Evolutionary conservation across 306 rosid species (phyloP).

Genomic region (Oemleria cerasiformis): DNA sequence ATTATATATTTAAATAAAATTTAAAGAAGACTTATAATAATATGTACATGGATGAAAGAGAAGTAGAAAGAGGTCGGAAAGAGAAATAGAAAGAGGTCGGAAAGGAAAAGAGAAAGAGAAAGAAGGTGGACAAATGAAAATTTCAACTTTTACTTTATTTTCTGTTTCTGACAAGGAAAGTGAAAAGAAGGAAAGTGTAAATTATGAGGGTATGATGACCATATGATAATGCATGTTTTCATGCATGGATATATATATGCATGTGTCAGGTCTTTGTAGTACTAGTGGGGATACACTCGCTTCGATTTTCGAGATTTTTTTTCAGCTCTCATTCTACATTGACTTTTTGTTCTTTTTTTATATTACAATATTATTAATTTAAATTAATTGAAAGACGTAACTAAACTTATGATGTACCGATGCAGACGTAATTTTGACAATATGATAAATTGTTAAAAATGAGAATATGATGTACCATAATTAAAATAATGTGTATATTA

Average conservation of each 20-base stretch:
- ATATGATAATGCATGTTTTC: conserved; percentile 33
- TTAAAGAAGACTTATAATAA: no score
- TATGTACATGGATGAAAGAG: not conserved
- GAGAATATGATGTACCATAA: no score
- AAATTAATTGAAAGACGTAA: no score
- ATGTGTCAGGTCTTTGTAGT: not conserved
- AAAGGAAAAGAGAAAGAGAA: no score
- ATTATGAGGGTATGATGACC: conserved; percentile 48
- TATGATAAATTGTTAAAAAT: no score
- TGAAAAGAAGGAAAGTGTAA: conserved; percentile 21
- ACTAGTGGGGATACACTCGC: not conserved
- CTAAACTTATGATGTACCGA: no score
- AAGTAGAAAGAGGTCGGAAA: no score
- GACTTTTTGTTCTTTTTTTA: not conserved
- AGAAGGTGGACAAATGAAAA: not conserved
- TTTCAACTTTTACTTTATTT: conserved; percentile 33
- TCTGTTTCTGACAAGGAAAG: conserved; percentile 34
- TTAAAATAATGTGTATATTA: no score
- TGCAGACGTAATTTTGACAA: no score
- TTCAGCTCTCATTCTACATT: not conserved
- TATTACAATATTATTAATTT: no score
- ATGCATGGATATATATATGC: conserved; percentile 26
- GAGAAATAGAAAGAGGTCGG: no score
- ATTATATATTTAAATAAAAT: no score
- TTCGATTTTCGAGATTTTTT: not conserved